phyloP scores from a whole-genome alignment of 768 basidiomycete species.

The Pleurotus citrinopileatus region DNA sequence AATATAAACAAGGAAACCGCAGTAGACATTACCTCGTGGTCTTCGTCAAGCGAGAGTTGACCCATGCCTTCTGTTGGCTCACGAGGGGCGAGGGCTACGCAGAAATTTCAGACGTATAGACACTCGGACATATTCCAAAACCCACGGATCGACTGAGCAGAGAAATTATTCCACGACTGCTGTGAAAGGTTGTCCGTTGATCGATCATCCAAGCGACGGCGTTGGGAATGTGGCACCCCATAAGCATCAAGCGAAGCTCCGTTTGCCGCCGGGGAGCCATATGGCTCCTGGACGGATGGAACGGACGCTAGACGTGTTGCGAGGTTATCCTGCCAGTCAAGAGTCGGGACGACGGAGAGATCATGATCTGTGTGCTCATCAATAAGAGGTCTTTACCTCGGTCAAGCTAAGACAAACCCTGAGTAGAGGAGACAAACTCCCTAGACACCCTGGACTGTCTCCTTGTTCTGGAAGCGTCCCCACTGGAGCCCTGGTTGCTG shows the following conservation, averaged over 20 bases:
- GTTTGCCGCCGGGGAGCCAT: background rate
- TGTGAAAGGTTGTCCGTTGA: background rate
- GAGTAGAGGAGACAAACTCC: slow-evolving; percentile 75
- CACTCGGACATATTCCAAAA: background rate
- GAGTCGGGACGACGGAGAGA: slow-evolving; percentile 60
- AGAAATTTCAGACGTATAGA: background rate
- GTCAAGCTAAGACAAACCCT: slow-evolving; percentile 35
- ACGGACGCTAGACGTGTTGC: slow-evolving; percentile 47
- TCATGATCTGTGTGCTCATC: slow-evolving; percentile 44
- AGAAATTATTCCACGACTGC: background rate
- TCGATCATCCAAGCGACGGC: slow-evolving; percentile 5
- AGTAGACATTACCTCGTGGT: slow-evolving; percentile 54
- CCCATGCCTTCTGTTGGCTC: slow-evolving; percentile 60
- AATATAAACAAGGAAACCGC: background rate
- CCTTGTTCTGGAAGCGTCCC: slow-evolving; percentile 59
- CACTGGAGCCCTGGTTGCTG: slow-evolving; percentile 43
- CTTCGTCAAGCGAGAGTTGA: slow-evolving; percentile 71
- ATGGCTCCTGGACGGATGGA: slow-evolving; percentile 15
- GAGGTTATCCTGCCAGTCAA: slow-evolving; percentile 78
- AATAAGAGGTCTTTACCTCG: slow-evolving; percentile 8
- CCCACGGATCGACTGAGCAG: background rate
- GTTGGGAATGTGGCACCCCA: slow-evolving; percentile 7
- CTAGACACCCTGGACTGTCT: slow-evolving; percentile 76
- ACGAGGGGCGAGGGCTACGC: slow-evolving; percentile 17
- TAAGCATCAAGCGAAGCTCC: slow-evolving; percentile 1